phyloP scores from a whole-genome alignment of 2,329 filamentous ascomycete species.

The Ophiostoma australiae region DNA sequence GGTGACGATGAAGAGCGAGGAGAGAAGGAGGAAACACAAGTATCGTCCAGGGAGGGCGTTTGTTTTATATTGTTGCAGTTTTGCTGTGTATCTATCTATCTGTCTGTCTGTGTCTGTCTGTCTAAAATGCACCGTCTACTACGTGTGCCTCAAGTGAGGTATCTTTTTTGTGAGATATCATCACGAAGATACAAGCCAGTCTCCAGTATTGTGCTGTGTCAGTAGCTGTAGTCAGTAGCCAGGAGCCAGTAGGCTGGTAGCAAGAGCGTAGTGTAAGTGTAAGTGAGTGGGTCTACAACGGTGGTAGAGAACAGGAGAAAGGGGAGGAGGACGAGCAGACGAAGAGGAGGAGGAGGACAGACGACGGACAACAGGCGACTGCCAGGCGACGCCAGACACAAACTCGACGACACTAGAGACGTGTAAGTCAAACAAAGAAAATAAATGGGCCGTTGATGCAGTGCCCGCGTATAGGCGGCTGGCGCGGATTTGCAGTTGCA shows the following conservation, averaged over 20 bases:
- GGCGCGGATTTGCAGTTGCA: neutral
- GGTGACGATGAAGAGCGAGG: slow-evolving; percentile 2
- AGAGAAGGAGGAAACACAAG: slow-evolving; percentile 17
- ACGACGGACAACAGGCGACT: neutral
- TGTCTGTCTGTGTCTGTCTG: neutral
- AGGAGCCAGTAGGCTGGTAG: neutral
- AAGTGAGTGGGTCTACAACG: neutral
- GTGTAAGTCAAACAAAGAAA: slow-evolving; percentile 7
- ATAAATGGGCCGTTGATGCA: neutral
- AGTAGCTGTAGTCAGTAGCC: no score
- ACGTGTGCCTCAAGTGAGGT: neutral
- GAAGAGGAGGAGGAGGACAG: neutral
- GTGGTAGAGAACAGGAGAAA: neutral
- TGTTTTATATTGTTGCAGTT: slow-evolving; percentile 4
- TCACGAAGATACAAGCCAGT: slow-evolving; percentile 17
- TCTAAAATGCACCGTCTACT: neutral
- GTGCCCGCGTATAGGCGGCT: neutral
- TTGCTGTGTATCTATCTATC: neutral
- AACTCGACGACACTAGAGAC: neutral
- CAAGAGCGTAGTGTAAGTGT: slow-evolving; percentile 3
- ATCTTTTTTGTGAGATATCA: slow-evolving; percentile 17
- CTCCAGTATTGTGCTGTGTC: neutral
- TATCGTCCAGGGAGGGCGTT: neutral
- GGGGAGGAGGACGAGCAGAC: neutral
- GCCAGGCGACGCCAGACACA: neutral